Conservation (phyloP, 31 red algal genomes). For the Endocladia muricata region DNA sequence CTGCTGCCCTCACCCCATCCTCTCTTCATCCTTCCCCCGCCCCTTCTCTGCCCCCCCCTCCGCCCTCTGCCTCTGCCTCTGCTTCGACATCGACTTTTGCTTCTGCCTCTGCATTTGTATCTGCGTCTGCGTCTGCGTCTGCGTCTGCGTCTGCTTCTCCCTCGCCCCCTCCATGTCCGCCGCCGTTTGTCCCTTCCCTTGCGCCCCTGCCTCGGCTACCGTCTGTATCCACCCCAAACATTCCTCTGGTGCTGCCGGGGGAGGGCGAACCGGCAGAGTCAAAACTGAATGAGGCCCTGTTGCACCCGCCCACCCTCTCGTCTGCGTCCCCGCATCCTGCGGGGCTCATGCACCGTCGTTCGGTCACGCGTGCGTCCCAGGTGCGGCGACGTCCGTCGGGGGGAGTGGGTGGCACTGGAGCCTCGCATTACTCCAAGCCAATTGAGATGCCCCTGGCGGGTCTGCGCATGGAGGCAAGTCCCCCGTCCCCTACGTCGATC, state of each 20-base stretch:
- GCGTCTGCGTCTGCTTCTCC: too few relatives aligned
- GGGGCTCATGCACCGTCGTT: not conserved
- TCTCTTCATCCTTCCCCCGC: not conserved
- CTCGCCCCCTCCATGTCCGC: constrained; percentile 6
- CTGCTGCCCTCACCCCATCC: too few relatives aligned
- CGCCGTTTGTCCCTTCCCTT: not conserved
- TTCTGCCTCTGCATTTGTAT: not conserved
- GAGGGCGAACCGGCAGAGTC: not conserved
- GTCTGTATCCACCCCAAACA: not conserved
- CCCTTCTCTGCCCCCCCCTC: not conserved
- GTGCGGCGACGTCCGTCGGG: not conserved
- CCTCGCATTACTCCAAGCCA: constrained; percentile 46
- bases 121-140: too few relatives aligned
- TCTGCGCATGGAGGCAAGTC: not conserved
- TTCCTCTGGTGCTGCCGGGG: not conserved
- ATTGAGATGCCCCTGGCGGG: constrained; percentile 50
- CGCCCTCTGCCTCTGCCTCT: not conserved
- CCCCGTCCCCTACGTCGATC: too few relatives aligned
- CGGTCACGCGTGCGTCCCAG: not conserved
- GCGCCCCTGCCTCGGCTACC: not conserved
- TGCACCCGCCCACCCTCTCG: not conserved
- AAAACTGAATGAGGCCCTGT: constrained; percentile 7
- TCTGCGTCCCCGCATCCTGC: not conserved
- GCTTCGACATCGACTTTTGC: not conserved
- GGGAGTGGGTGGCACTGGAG: not conserved